Percentiles rank a stretch among this genome's conserved stretches.
Conservation (phyloP, 345 rosid species). For the Garcia nutans region DNA sequence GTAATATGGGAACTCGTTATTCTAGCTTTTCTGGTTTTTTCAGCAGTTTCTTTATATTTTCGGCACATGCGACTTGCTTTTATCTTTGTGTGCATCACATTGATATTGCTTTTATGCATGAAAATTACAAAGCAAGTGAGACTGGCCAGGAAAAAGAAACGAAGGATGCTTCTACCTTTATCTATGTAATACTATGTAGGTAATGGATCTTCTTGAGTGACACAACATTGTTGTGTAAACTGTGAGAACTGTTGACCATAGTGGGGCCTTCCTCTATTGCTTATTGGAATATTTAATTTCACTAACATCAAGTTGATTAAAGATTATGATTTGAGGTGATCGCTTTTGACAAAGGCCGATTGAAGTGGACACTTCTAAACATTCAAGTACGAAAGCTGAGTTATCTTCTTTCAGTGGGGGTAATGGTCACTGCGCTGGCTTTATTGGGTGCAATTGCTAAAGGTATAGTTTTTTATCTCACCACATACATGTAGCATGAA, state of each 20-base stretch:
- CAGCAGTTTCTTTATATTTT: slow-evolving; percentile 89
- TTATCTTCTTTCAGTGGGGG: slow-evolving; percentile 8
- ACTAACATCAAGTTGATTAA: slow-evolving; percentile 17
- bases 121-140: slow-evolving; percentile 81
- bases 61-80: slow-evolving; percentile 67
- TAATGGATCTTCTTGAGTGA: slow-evolving; percentile 7
- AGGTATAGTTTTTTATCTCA: slow-evolving; percentile 12
- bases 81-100: slow-evolving; percentile 60
- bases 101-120: slow-evolving; percentile 81
- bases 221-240: slow-evolving; percentile 24
- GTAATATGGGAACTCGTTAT: slow-evolving; percentile 91
- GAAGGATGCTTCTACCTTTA: slow-evolving; percentile 97
- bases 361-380: slow-evolving; percentile 13
- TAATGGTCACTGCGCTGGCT: not conserved
- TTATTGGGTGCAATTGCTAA: not conserved
- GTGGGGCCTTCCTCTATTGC: slow-evolving; percentile 6
- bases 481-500: slow-evolving; percentile 10
- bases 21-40: slow-evolving; percentile 84
- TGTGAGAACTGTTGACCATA: slow-evolving; percentile 21
- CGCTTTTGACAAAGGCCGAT: slow-evolving; percentile 14
- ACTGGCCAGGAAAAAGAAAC: slow-evolving; percentile 77
- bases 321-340: slow-evolving; percentile 22
- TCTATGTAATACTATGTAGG: slow-evolving; percentile 56
- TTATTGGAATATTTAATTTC: slow-evolving; percentile 19
- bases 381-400: slow-evolving; percentile 19